Conservation (phyloP, 2,329 filamentous ascomycete species). For the Calonectria hongkongensis region DNA sequence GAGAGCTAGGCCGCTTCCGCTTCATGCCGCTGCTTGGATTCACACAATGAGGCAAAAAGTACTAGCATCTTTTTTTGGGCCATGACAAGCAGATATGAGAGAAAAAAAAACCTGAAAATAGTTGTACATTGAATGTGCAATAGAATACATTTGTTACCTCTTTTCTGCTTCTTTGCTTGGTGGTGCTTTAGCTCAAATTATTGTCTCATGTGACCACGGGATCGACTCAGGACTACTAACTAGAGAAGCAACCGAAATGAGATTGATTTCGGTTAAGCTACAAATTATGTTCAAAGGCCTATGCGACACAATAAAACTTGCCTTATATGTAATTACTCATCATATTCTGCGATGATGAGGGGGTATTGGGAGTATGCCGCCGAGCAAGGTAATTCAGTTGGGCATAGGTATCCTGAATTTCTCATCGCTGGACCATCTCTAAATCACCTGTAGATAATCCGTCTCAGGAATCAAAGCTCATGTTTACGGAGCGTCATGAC, state of each 20-base stretch:
- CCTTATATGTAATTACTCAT: no score
- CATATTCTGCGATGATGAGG: neutral
- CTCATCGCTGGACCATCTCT: neutral
- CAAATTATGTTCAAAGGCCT: no score
- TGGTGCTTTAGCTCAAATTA: neutral
- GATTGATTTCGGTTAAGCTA: no score
- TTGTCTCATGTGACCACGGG: neutral
- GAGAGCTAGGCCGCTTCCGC: neutral
- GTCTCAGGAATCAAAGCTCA: neutral
- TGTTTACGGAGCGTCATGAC: neutral
- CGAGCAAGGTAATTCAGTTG: neutral
- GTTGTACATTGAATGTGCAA: no score
- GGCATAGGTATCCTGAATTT: neutral
- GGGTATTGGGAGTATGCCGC: neutral
- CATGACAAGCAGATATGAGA: neutral
- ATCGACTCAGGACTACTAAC: neutral
- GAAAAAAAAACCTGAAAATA: neutral
- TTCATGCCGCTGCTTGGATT: neutral
- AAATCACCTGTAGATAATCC: neutral
- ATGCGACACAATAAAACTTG: no score
- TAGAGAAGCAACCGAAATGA: no score
- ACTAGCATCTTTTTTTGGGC: no score
- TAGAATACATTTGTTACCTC: no score
- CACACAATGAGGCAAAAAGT: neutral
- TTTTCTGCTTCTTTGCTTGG: no score